Evolutionary conservation across 1,284 basidiomycete species (phyloP), one percentile per base, ranked within the genome.

Genomic region (Veloboletus limbatus): DNA sequence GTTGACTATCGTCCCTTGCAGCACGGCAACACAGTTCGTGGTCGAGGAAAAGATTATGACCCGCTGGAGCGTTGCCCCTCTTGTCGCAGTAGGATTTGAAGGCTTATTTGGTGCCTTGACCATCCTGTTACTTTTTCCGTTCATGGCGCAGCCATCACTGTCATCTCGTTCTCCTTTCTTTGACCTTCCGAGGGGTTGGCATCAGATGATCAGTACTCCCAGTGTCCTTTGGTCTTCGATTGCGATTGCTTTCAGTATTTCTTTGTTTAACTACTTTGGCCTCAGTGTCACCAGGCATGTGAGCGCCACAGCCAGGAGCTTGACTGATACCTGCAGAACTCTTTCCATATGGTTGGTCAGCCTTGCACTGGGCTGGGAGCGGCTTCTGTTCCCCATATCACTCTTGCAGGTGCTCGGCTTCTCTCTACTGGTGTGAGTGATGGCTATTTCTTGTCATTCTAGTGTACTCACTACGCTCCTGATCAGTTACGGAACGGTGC

Each of bases 261-360:
- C 92, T n/a, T 71, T 94, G 20, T 99, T 96, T 82, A 99, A 99
- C 73, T 95, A 85, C 69, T 97, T 94, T 60, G 94, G 96, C 6
- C 71, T 98, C 35, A 90, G 86, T 62, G 93, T 99, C 46, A 99
- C 96, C 8, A 81, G 85, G 54, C 82, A 89, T 60, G 88, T 94
- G 52, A 92, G 83, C 66, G 92, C 93, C 31, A 95, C 92, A 2
- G 90, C 89, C 17, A 79, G 93, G 51, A 90, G 85, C 51, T 79
- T 97, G 40, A 92, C 95, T 37, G 97, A 99, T 67, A 97, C 96
- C 6, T 97, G 94, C 73, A 80, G 97, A 56, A 98, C 97, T 1
- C 76, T 99, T 46, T 85, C 85, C 18, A 99, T 96, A 61, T 96
- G 90, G 90, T 70, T 92, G 48, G 76, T 97, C 57, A 91, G 88